Evolutionary conservation across 768 basidiomycete genomes (phyloP).

Genomic region (Rhizopogon salebrosus): DNA sequence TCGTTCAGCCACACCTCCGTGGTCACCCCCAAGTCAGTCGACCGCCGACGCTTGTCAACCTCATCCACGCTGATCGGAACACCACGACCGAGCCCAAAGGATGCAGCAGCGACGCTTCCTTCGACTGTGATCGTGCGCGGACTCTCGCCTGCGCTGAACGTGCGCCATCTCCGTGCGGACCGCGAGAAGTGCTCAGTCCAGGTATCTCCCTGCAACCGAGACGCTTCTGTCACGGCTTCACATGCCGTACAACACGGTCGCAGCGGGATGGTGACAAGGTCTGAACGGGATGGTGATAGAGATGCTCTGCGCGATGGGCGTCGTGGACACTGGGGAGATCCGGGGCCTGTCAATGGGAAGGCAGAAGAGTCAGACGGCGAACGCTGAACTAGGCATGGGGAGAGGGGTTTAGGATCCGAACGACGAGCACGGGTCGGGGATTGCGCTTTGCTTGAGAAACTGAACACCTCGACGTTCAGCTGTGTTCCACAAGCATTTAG

Average conservation of each 20-base stretch:
- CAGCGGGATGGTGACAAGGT: conserved; percentile 54
- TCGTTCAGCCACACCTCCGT: conserved; percentile 5
- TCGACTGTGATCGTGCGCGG: conserved; percentile 23
- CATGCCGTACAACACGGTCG: conserved; percentile 70
- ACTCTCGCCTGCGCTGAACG: conserved; percentile 32
- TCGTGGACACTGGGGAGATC: conserved; percentile 8
- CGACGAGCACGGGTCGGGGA: conserved; percentile 37
- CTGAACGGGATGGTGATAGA: conserved; percentile 32
- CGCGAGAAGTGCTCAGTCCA: conserved; percentile 64
- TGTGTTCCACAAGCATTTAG: not conserved
- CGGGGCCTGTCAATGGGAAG: not conserved
- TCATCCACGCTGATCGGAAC: conserved; percentile 56
- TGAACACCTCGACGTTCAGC: conserved; percentile 11
- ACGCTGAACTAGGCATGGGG: conserved; percentile 54
- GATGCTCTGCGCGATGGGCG: conserved; percentile 17
- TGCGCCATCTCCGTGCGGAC: conserved; percentile 56
- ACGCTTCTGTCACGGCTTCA: conserved; percentile 52
- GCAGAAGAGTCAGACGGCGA: conserved; percentile 17
- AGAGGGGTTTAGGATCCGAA: conserved; percentile 30
- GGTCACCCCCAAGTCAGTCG: conserved; percentile 27
- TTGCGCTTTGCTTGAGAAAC: conserved; percentile 38
- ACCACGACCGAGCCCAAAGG: conserved; percentile 13
- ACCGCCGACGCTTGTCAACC: conserved; percentile 52
- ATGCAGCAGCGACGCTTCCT: conserved; percentile 27
- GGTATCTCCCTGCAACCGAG: conserved; percentile 44